Percentiles rank a stretch among this genome's conserved stretches.
Evolutionary conservation across 345 rosid genomes (phyloP).

Genomic region (Rhodomyrtus tomentosa): DNA sequence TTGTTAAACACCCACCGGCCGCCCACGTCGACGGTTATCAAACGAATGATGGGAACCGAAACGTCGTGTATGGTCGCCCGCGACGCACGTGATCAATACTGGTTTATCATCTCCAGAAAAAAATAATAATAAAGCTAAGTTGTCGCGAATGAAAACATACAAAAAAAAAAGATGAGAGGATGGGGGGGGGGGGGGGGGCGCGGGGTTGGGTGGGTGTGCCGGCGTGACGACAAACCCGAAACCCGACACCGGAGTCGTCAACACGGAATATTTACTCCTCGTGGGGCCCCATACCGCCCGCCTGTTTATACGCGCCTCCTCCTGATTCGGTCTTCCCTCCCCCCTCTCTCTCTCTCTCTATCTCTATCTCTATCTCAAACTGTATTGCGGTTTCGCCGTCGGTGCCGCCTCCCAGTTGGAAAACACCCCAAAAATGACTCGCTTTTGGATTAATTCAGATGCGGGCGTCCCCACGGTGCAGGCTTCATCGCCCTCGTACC

Average conservation of each 20-base stretch:
- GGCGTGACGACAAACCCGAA: slow-evolving; percentile 45
- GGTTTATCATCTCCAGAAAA: no score
- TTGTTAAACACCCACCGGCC: background rate
- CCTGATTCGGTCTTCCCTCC: slow-evolving; percentile 18
- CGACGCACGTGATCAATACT: no score
- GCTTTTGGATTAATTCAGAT: no score
- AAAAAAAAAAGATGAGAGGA: background rate
- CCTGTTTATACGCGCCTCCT: slow-evolving; percentile 8
- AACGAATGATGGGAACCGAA: background rate
- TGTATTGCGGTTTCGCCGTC: slow-evolving; percentile 27
- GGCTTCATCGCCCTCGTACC: background rate
- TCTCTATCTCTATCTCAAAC: background rate
- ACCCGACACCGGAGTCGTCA: slow-evolving; percentile 52
- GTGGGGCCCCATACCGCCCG: slow-evolving; percentile 2
- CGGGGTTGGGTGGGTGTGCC: slow-evolving; percentile 16
- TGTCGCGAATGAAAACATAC: background rate
- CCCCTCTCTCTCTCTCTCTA: background rate
- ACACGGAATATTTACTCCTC: slow-evolving; percentile 24
- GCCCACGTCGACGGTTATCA: background rate
- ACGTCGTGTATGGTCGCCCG: background rate
- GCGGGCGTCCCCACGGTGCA: slow-evolving; percentile 4
- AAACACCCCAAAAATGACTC: background rate
- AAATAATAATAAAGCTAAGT: background rate
- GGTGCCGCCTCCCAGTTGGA: slow-evolving; percentile 31
- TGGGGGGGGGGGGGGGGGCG: slow-evolving; percentile 14